Conservation (phyloP, 768 basidiomycete species). For the Hericium erinaceus region DNA sequence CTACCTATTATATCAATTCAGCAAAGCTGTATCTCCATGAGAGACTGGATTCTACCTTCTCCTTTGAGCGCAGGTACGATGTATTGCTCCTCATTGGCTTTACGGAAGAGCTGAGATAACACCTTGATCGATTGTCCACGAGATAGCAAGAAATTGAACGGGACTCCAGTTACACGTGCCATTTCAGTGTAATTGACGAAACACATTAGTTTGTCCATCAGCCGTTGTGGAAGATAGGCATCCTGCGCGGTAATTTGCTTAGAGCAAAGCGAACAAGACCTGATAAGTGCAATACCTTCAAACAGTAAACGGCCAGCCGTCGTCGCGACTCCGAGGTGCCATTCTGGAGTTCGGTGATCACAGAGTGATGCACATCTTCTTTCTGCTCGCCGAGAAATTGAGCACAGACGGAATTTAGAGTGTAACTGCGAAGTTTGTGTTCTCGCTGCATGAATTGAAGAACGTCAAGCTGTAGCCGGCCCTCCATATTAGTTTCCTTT, state of each 20-base stretch:
- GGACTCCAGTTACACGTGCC: constrained; percentile 99
- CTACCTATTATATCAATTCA: constrained; percentile 38
- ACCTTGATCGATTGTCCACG: constrained; percentile 99
- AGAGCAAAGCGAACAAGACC: background rate
- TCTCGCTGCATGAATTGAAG: constrained; percentile 98
- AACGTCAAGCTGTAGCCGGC: constrained; percentile 90
- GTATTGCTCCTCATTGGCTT: constrained; percentile 87
- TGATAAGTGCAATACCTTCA: constrained; percentile 58
- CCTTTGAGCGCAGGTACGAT: constrained; percentile 77
- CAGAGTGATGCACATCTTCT: constrained; percentile 97
- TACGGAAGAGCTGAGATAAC: constrained; percentile 88
- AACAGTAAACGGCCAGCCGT: constrained; percentile 91
- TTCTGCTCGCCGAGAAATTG: constrained; percentile 98
- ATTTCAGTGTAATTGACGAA: constrained; percentile 98
- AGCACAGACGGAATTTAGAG: constrained; percentile 95
- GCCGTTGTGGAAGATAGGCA: constrained; percentile 92
- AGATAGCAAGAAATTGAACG: constrained; percentile 90
- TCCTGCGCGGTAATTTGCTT: constrained; percentile 42
- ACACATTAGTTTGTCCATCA: constrained; percentile 98
- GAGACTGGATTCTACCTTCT: constrained; percentile 47
- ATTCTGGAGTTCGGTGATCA: constrained; percentile 96
- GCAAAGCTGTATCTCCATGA: background rate
- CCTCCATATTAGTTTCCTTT: constrained; percentile 85
- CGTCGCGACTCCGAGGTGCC: constrained; percentile 89
- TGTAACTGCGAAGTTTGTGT: constrained; percentile 93